A percentile compares a stretch with the other conserved stretches of the same genome.
phyloP scores from a whole-genome alignment of 1,139 yeast genomes.

The Kodamaea arcana region DNA sequence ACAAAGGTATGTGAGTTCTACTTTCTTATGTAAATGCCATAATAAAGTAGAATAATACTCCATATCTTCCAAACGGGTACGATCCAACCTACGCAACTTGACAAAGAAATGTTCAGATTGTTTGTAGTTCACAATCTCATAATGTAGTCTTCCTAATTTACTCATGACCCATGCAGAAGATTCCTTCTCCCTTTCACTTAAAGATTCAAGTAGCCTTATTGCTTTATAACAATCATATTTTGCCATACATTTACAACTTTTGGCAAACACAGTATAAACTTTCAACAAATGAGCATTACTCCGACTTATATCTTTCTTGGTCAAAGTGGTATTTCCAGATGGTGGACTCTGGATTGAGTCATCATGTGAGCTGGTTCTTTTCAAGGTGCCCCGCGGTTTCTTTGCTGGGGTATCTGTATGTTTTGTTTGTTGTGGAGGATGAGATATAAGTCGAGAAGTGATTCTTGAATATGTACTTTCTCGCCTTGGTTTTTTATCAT shows the following conservation, averaged over 20 bases:
- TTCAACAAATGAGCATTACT: constrained; percentile 46
- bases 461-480: constrained; percentile 42
- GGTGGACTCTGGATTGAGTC: constrained; percentile 2
- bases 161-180: constrained; percentile 82
- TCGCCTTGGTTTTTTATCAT: constrained; percentile 18
- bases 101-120: constrained; percentile 66
- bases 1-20: constrained; percentile 75
- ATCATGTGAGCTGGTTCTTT: constrained; percentile 25
- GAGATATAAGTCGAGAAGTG: constrained; percentile 51
- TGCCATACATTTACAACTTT: constrained; percentile 60
- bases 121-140: constrained; percentile 82
- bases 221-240: constrained; percentile 80
- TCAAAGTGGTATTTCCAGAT: constrained; percentile 4
- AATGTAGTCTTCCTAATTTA: constrained; percentile 74
- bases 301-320: constrained; percentile 32
- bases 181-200: constrained; percentile 60
- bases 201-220: constrained; percentile 57
- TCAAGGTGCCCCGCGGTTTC: constrained; percentile 18
- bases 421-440: constrained; percentile 24
- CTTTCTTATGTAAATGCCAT: constrained; percentile 88
- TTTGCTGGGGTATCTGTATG: constrained; percentile 13
- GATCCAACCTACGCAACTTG: constrained; percentile 61
- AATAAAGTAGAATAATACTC: constrained; percentile 84
- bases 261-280: constrained; percentile 60
- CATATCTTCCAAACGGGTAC: constrained; percentile 86